Percentiles rank a stretch among this genome's conserved stretches.
These are phyloP conservation scores for Terana coerulea DNA, from an alignment of 768 basidiomycete species.

Conservation along the genomic window DNA sequence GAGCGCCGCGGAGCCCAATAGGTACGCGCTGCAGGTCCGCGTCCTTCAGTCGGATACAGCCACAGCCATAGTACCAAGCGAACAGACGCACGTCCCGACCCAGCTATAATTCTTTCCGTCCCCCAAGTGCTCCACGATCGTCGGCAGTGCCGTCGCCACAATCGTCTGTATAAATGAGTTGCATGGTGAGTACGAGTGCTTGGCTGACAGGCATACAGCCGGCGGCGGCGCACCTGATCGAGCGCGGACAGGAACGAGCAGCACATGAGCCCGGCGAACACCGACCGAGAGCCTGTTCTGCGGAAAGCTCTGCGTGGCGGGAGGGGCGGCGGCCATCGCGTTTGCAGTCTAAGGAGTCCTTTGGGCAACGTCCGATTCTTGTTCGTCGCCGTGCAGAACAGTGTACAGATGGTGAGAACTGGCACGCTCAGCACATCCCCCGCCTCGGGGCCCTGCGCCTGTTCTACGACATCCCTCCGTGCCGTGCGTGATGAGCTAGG, in stretches of 20 bases:
- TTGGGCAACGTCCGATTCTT: too few species aligned
- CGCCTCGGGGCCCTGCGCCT: too few species aligned
- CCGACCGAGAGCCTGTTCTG: conserved; percentile 34
- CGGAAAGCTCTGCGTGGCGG: conserved; percentile 26
- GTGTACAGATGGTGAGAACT: too few species aligned
- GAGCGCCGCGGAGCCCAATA: conserved; percentile 22
- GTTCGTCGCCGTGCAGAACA: too few species aligned
- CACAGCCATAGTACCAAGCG: conserved; percentile 1
- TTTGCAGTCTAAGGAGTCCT: too few species aligned
- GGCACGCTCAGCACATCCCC: too few species aligned
- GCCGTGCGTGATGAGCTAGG: too few species aligned
- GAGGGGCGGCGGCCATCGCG: too few species aligned
- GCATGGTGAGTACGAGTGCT: too few species aligned
- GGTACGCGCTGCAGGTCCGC: conserved; percentile 20
- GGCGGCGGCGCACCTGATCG: conserved; percentile 40
- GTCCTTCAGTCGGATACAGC: not conserved
- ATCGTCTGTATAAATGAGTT: not conserved
- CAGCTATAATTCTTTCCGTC: conserved; percentile 64
- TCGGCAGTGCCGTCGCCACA: conserved; percentile 70
- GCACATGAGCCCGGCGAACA: conserved; percentile 37
- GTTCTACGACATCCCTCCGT: too few species aligned
- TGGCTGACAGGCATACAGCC: conserved; percentile 27
- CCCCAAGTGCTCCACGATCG: conserved; percentile 60
- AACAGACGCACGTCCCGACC: conserved; percentile 66
- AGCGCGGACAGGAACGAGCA: conserved; percentile 42